Conservation (phyloP, 169 alveolate genomes). For the Cryptosporidium ryanae region DNA sequence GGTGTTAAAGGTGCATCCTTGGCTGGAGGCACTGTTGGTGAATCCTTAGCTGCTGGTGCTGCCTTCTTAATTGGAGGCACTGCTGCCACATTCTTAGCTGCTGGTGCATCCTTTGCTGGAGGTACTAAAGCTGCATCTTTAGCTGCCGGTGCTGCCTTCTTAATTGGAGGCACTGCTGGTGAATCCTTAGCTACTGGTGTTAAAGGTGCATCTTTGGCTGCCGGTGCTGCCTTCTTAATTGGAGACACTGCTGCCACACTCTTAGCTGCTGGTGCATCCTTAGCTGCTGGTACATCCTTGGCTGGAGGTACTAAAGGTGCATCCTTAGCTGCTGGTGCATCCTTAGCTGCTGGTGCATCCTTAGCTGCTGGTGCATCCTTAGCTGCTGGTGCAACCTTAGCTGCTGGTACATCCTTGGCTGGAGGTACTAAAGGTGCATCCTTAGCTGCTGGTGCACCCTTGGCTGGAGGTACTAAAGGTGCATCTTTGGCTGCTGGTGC, state of each 20-base stretch:
- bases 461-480: neutral
- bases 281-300: conserved; percentile 24
- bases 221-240: conserved; percentile 15
- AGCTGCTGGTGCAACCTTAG: neutral
- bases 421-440: conserved; percentile 10
- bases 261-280: conserved; percentile 15
- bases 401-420: conserved; percentile 39
- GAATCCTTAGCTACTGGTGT: conserved; percentile 15
- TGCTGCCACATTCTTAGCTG: neutral
- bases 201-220: conserved; percentile 1
- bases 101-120: conserved; percentile 3
- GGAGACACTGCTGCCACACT: conserved; percentile 8
- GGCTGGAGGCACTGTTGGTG: conserved; percentile 2
- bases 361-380: neutral
- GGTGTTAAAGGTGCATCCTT: conserved; percentile 6
- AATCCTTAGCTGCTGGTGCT: conserved; percentile 1
- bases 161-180: neutral
- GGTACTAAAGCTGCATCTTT: neutral
- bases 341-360: conserved; percentile 43
- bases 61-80: neutral
- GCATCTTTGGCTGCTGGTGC: conserved; percentile 4
- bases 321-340: conserved; percentile 1
- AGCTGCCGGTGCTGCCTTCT: conserved; percentile 1
- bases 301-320: conserved; percentile 8
- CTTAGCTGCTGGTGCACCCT: neutral